Evolutionary conservation across 176 grass and related monocot genomes (phyloP).

Genomic region (Triticum monococcum): DNA sequence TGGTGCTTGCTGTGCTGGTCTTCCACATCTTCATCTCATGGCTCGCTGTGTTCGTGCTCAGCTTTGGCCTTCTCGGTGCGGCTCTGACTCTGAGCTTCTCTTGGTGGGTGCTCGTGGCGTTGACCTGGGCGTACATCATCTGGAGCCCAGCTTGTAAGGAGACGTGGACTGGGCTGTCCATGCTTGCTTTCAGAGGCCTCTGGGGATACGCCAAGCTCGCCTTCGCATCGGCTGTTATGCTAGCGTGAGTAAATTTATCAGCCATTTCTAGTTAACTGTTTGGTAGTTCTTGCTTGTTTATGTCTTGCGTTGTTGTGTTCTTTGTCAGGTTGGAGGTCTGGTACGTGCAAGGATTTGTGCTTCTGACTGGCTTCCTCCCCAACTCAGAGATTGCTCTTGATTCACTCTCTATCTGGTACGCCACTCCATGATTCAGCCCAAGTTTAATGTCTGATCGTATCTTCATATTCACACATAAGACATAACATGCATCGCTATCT

Average conservation of each 20-base stretch:
- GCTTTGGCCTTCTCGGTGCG: constrained; percentile 43
- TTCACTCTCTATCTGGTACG: constrained; percentile 73
- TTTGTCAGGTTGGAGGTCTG: constrained; percentile 77
- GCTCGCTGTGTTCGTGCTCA: constrained; percentile 49
- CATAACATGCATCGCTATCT: neutral
- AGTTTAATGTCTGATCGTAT: neutral
- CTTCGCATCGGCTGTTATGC: constrained; percentile 68
- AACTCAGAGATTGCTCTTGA: constrained; percentile 74
- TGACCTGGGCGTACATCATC: constrained; percentile 59
- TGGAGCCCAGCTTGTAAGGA: constrained; percentile 57
- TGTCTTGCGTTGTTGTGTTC: neutral
- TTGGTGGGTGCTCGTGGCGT: constrained; percentile 58
- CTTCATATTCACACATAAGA: neutral
- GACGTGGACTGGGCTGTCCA: constrained; percentile 55
- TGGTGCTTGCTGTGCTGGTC: constrained; percentile 42
- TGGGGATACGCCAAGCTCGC: constrained; percentile 69
- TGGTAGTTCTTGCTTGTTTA: neutral
- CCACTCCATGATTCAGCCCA: neutral
- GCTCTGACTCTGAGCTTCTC: constrained; percentile 55
- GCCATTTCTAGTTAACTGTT: neutral
- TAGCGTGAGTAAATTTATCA: constrained; percentile 48
- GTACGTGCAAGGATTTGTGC: constrained; percentile 84
- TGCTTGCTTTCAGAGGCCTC: constrained; percentile 53
- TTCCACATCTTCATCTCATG: constrained; percentile 60
- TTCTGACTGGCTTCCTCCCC: constrained; percentile 73